Evolutionary conservation across 2,329 filamentous ascomycete genomes (phyloP).

Genomic region (Lecanicillium sp.): DNA sequence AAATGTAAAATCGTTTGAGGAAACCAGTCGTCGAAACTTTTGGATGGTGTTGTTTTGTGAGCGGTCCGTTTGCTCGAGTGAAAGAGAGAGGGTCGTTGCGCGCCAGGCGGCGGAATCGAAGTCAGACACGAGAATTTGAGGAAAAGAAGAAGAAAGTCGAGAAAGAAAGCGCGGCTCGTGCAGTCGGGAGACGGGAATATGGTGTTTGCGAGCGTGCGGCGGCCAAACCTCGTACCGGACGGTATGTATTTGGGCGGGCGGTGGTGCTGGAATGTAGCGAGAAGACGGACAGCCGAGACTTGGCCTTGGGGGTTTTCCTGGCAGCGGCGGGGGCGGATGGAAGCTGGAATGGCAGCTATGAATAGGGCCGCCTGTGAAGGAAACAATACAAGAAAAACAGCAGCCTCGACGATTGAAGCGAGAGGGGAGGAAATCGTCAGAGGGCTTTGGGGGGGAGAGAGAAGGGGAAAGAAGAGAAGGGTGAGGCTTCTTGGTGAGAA

Average conservation of each 20-base stretch:
- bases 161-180: constrained; percentile 9
- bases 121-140: background rate
- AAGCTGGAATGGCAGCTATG: constrained; percentile 10
- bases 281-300: background rate
- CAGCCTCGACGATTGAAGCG: no score
- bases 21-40: constrained; percentile 2
- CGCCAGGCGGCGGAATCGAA: constrained; percentile 7
- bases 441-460: no score
- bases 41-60: background rate
- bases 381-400: no score
- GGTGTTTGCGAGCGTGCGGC: constrained; percentile 4
- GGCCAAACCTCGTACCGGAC: constrained; percentile 11
- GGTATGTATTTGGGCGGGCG: constrained; percentile 9
- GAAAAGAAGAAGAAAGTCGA: background rate
- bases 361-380: no score
- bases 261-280: constrained; percentile 8
- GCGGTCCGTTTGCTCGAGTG: constrained; percentile 1
- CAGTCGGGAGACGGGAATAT: background rate
- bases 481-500: no score
- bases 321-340: background rate
- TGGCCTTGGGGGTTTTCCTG: background rate
- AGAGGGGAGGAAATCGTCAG: no score
- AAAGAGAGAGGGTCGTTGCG: background rate
- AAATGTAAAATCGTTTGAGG: background rate
- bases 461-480: no score